These are phyloP conservation scores for Lasiodiplodia sp. DNA, from an alignment of 2,329 filamentous ascomycete genomes.

Conservation along the genomic window DNA sequence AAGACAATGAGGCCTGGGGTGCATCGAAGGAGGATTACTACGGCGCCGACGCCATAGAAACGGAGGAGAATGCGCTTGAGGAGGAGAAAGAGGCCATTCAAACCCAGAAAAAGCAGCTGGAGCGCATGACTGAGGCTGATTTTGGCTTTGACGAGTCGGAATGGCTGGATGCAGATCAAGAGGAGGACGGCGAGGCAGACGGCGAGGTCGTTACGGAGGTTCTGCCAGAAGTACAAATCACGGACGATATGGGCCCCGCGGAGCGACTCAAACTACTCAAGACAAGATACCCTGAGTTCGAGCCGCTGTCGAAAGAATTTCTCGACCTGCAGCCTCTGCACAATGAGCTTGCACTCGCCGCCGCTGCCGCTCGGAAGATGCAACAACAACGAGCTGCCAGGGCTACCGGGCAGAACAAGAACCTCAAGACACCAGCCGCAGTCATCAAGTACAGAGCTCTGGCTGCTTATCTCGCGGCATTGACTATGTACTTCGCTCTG, in stretches of 20 bases:
- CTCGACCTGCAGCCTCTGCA: slow-evolving; percentile 69
- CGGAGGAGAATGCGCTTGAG: slow-evolving; percentile 78
- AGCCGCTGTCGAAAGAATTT: slow-evolving; percentile 83
- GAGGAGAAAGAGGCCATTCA: slow-evolving; percentile 91
- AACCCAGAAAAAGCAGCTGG: slow-evolving; percentile 88
- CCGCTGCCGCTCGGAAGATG: slow-evolving; percentile 61
- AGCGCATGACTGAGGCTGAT: slow-evolving; percentile 88
- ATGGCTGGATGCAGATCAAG: slow-evolving; percentile 70
- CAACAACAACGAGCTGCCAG: slow-evolving; percentile 32
- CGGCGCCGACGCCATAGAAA: slow-evolving; percentile 79
- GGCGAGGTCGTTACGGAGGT: slow-evolving; percentile 78
- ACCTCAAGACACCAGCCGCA: slow-evolving; percentile 43
- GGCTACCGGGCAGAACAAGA: slow-evolving; percentile 35
- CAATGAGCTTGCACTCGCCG: slow-evolving; percentile 66
- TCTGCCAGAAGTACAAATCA: slow-evolving; percentile 83
- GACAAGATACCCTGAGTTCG: slow-evolving; percentile 89
- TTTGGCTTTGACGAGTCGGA: slow-evolving; percentile 92
- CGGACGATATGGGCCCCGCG: slow-evolving; percentile 76
- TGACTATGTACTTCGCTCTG: slow-evolving; percentile 94
- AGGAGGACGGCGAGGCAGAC: slow-evolving; percentile 51
- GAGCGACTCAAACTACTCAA: slow-evolving; percentile 79
- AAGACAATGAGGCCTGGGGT: slow-evolving; percentile 79
- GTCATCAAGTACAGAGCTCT: slow-evolving; percentile 78
- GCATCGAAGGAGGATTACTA: slow-evolving; percentile 91
- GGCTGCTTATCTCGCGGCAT: slow-evolving; percentile 82